A percentile compares a stretch with the other conserved stretches of the same genome.
phyloP scores from a whole-genome alignment of 1,284 basidiomycete genomes.

The Caloboletus firmus region DNA sequence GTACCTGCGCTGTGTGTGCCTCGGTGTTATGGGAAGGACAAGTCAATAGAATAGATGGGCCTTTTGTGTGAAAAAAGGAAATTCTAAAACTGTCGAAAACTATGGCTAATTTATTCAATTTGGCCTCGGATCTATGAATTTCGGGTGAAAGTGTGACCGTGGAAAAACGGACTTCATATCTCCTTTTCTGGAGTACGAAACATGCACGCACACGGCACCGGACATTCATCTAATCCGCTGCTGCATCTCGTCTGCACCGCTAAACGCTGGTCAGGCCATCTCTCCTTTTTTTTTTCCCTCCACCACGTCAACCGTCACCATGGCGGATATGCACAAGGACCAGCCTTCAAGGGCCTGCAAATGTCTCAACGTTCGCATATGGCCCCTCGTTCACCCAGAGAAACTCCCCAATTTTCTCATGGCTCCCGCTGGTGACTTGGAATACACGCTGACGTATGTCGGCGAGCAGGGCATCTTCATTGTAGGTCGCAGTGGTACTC shows the following conservation, averaged over 20 bases:
- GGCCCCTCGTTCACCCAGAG: slow-evolving; percentile 27
- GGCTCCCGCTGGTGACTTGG: slow-evolving; percentile 37
- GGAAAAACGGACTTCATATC: slow-evolving; percentile 22
- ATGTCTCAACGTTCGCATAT: slow-evolving; percentile 70
- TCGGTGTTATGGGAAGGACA: background rate
- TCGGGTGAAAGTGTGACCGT: slow-evolving; percentile 25
- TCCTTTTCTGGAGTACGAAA: slow-evolving; percentile 29
- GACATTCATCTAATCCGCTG: slow-evolving; percentile 38
- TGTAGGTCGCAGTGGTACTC: slow-evolving; percentile 42
- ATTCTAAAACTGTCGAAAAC: slow-evolving; percentile 11
- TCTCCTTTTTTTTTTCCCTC: slow-evolving; percentile 18
- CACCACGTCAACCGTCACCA: slow-evolving; percentile 24
- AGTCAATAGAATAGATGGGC: background rate
- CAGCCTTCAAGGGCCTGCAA: slow-evolving; percentile 47
- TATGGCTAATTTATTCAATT: slow-evolving; percentile 3
- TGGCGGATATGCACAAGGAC: slow-evolving; percentile 25
- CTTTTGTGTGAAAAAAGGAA: slow-evolving; percentile 10
- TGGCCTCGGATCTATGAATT: slow-evolving; percentile 4
- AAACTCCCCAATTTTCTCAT: slow-evolving; percentile 37
- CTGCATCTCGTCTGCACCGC: slow-evolving; percentile 19
- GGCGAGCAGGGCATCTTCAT: slow-evolving; percentile 66
- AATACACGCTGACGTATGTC: slow-evolving; percentile 59
- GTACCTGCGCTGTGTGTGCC: slow-evolving; percentile 5
- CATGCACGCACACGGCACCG: slow-evolving; percentile 32
- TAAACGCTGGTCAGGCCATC: slow-evolving; percentile 27